Evolutionary conservation across 257 asterid genomes (phyloP), one percentile per base, ranked within the genome.

Genomic region (Linderniella brevidens): DNA sequence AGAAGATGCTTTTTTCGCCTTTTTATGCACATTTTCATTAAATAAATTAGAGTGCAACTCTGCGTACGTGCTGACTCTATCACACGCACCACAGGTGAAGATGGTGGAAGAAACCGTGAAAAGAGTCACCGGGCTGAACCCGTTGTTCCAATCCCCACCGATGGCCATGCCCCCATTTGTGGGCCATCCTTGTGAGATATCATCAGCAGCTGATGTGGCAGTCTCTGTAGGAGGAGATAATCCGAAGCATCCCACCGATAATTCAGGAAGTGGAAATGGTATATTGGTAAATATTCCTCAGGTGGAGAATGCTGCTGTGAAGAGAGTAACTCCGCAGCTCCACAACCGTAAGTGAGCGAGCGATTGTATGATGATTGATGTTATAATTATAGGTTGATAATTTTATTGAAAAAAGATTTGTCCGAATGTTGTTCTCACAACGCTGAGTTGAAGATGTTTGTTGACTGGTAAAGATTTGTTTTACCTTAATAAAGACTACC

Each of bases 41-140:
- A n/a, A n/a, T n/a, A n/a, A n/a, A n/a, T n/a, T n/a, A n/a, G n/a
- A n/a, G 32, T 25, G 32, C 32, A 25, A 25, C 6, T 25, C 6
- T 25, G 32, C 32, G 6, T 25, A 25, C 6, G 32, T 25, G 32
- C 6, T 25, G 32, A 25, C 32, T 25, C 32, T 25, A 25, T 25
- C 32, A 25, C 32, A n/a, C n/a, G n/a, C n/a, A 25, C 32, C 41
- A 54, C 74, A 86, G 97, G 97, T 83, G 64, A 80, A 76, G 67
- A 83, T 87, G 95, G 97, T 95, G 1, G 97, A 87, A 68, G 93
- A 75, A 56, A 69, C 85, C 0, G 97, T 83, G 46, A 87, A 87
- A 64, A 65, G 93, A 62, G 82, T 83, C 12, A 87, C 97, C 9
- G 97, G 95, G 7, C 55, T 87, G 69, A 73, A 73, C 60, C 79